phyloP scores from a whole-genome alignment of 2,329 filamentous ascomycete species.

The Fusarium papillatum region DNA sequence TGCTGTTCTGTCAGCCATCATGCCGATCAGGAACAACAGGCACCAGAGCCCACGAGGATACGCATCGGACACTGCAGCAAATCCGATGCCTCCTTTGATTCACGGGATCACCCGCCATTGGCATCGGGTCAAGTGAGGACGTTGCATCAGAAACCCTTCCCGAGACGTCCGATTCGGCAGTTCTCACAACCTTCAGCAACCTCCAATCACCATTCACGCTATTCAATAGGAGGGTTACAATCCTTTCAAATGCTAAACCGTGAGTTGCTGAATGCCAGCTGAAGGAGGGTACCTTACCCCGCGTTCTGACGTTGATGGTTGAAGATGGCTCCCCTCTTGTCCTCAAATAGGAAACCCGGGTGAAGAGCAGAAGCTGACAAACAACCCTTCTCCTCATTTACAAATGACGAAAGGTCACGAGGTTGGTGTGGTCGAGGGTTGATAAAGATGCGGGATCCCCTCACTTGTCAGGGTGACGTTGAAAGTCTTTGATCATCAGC shows the following conservation, averaged over 20 bases:
- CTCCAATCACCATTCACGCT: not conserved
- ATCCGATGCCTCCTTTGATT: not conserved
- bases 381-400: not conserved
- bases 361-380: slow-evolving; percentile 22
- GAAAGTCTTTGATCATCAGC: not conserved
- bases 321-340: slow-evolving; percentile 19
- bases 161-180: not conserved
- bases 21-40: not conserved
- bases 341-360: slow-evolving; percentile 16
- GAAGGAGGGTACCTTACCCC: slow-evolving; percentile 24
- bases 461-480: not conserved
- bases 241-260: not conserved
- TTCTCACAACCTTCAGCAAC: not conserved
- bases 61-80: not conserved
- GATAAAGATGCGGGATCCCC: slow-evolving; percentile 29
- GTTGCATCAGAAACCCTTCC: not conserved
- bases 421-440: not conserved
- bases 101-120: not conserved
- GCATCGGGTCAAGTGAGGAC: not conserved
- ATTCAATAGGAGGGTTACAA: not conserved
- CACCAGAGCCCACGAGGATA: not conserved
- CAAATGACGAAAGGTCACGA: slow-evolving; percentile 32
- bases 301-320: slow-evolving; percentile 37
- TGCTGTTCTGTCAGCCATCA: not conserved
- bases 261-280: not conserved